Conservation (phyloP, 176 grass and related monocot species). For the Raddia guianensis region DNA sequence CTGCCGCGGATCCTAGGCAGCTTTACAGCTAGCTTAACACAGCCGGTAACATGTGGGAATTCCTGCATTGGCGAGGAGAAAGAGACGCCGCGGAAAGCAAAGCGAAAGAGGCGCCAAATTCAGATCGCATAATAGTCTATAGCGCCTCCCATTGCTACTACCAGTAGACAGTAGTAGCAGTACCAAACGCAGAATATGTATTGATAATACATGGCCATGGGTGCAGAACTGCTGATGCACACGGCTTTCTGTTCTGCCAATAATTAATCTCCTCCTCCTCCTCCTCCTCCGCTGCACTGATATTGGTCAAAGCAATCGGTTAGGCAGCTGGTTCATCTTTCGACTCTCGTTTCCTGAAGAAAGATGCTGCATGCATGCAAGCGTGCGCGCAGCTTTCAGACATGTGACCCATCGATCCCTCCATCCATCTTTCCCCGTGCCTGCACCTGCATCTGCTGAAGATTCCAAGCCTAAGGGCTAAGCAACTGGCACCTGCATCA, state of each 20-base stretch:
- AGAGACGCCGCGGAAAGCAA: background rate
- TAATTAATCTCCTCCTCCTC: background rate
- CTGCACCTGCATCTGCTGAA: background rate
- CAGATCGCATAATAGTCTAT: background rate
- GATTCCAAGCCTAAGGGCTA: background rate
- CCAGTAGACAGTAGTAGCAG: background rate
- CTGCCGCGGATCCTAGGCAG: background rate
- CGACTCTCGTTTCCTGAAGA: background rate
- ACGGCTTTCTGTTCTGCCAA: background rate
- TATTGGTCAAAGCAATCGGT: background rate
- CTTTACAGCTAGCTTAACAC: conserved; percentile 7
- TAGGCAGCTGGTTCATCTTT: background rate
- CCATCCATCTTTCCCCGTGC: background rate
- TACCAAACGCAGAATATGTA: background rate
- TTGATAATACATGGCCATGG: background rate
- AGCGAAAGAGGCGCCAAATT: background rate
- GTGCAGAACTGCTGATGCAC: background rate
- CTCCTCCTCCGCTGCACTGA: background rate
- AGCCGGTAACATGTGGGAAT: background rate
- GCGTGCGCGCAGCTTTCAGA: background rate
- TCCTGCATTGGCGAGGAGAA: background rate
- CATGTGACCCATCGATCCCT: background rate
- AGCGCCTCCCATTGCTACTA: background rate
- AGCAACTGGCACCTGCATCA: background rate
- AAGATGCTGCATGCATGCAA: background rate